Percentiles rank a stretch among this genome's conserved stretches.
Conservation (phyloP, 208 protist genomes). For the Leishmania martiniquensis region DNA sequence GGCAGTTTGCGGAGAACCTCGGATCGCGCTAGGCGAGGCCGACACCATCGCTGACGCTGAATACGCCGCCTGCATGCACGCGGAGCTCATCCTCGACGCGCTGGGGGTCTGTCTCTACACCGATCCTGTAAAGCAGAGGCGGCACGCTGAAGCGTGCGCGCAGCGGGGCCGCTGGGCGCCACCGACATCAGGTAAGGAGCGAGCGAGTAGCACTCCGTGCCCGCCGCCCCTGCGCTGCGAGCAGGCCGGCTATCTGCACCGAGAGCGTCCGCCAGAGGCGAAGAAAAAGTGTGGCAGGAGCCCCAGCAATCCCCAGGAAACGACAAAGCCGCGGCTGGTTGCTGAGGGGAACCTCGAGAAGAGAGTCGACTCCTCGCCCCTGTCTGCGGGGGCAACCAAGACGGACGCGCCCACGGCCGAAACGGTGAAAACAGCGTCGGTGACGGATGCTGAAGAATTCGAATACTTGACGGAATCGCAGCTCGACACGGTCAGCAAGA, state of each 20-base stretch:
- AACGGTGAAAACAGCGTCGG: background rate
- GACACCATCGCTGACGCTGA: slow-evolving; percentile 63
- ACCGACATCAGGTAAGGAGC: slow-evolving; percentile 4
- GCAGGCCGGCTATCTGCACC: slow-evolving; percentile 61
- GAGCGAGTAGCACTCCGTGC: slow-evolving; percentile 47
- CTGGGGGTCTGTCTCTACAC: slow-evolving; percentile 83
- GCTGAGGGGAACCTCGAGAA: background rate
- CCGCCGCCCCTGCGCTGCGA: slow-evolving; percentile 83
- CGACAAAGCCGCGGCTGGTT: background rate
- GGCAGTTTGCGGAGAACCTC: slow-evolving; percentile 59
- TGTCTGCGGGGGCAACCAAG: background rate
- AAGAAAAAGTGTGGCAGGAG: background rate
- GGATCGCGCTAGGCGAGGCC: slow-evolving; percentile 79
- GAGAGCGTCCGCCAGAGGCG: slow-evolving; percentile 51
- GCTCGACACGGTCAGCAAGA: slow-evolving; percentile 66
- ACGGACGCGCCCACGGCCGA: background rate
- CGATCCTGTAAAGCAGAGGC: slow-evolving; percentile 52
- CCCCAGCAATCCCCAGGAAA: background rate
- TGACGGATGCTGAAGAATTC: background rate
- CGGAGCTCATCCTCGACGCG: slow-evolving; percentile 88
- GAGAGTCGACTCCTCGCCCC: background rate
- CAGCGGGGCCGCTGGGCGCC: slow-evolving; percentile 74
- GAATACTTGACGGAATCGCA: slow-evolving; percentile 47
- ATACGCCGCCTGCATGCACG: slow-evolving; percentile 86
- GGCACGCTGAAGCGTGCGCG: slow-evolving; percentile 60